These are phyloP conservation scores for Tritrichomonas foetus DNA, from an alignment of 208 protist species.

Conservation along the genomic window DNA sequence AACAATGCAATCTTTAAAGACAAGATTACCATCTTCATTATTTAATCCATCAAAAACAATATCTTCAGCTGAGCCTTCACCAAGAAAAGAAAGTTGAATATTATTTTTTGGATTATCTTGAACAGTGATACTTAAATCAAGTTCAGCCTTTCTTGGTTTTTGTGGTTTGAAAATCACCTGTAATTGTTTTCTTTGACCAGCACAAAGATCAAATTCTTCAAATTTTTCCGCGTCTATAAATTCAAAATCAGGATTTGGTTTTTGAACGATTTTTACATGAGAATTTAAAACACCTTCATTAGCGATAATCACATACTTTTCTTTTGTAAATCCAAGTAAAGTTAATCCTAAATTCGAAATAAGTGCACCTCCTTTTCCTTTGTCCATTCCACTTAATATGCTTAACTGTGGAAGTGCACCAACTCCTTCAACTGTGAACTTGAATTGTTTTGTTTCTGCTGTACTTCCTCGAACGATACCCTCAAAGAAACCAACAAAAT, in stretches of 20 bases:
- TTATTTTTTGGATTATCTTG: neutral
- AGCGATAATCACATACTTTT: neutral
- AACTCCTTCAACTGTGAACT: constrained; percentile 2
- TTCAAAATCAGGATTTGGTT: neutral
- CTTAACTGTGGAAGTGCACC: neutral
- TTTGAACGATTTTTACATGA: neutral
- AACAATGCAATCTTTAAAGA: neutral
- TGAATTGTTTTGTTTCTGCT: neutral
- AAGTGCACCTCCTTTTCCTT: neutral
- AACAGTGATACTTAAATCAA: neutral
- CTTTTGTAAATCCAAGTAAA: neutral
- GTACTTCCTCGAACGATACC: neutral
- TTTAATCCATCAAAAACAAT: neutral
- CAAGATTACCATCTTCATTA: neutral
- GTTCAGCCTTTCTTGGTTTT: neutral
- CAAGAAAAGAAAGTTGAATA: neutral
- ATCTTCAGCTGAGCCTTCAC: neutral
- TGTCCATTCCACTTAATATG: neutral
- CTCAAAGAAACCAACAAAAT: neutral
- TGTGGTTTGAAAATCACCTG: neutral
- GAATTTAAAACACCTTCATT: neutral
- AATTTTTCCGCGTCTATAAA: neutral
- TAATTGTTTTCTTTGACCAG: neutral
- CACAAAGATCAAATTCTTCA: neutral
- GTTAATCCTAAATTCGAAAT: neutral